phyloP scores from a whole-genome alignment of 768 basidiomycete genomes.

The Hysterangium stoloniferum region DNA sequence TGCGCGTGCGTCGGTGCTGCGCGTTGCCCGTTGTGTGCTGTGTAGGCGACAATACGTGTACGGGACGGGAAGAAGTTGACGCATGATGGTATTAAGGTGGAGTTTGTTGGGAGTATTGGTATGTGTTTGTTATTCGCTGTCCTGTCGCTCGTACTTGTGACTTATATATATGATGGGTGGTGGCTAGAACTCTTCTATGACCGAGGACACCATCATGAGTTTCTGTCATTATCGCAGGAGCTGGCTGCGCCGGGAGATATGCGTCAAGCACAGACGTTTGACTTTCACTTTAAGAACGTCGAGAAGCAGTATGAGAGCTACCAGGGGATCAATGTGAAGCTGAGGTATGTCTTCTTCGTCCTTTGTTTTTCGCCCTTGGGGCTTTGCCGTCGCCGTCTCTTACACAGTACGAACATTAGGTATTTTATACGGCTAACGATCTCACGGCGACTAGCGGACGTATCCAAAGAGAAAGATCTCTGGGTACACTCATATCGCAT shows the following conservation, averaged over 20 bases:
- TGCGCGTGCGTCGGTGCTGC: background rate
- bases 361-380: background rate
- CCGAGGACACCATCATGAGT: constrained; percentile 96
- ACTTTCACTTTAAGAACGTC: constrained; percentile 97
- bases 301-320: constrained; percentile 99
- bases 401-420: constrained; percentile 33
- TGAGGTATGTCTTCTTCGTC: constrained; percentile 50
- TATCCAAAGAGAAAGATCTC: constrained; percentile 84
- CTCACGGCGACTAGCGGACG: constrained; percentile 87
- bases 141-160: background rate
- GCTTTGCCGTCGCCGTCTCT: background rate
- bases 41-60: constrained; percentile 75
- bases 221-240: constrained; percentile 91
- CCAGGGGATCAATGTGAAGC: constrained; percentile 96
- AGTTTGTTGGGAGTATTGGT: constrained; percentile 96
- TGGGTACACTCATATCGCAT: constrained; percentile 99
- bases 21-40: background rate
- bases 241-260: constrained; percentile 94
- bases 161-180: constrained; percentile 2
- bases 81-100: constrained; percentile 96
- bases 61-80: constrained; percentile 92
- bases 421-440: constrained; percentile 91
- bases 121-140: constrained; percentile 21
- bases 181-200: constrained; percentile 85
- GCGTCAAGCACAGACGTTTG: constrained; percentile 92